A percentile compares a stretch with the other conserved stretches of the same genome.
phyloP scores from a whole-genome alignment of 176 grass and related monocot species.

The Carex parvula region DNA sequence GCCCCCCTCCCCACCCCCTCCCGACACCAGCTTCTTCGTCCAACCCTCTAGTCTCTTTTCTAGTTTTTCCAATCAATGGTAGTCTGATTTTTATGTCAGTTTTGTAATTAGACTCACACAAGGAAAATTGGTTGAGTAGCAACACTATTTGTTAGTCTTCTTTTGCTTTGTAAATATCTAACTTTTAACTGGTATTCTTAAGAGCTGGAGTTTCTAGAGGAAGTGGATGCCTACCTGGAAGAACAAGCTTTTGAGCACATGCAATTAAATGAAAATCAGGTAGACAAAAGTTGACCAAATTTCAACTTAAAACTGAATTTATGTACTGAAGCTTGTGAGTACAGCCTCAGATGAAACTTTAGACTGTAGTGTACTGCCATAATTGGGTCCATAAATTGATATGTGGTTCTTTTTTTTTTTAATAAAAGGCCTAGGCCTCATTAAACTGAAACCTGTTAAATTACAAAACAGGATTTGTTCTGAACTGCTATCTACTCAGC shows the following conservation, averaged over 20 bases:
- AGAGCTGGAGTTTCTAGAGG: conserved; percentile 85
- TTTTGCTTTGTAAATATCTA: background rate
- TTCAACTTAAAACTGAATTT: background rate
- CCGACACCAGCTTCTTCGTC: too few species aligned
- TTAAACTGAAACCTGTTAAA: too few species aligned
- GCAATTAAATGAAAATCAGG: conserved; percentile 73
- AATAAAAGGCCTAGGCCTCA: too few species aligned
- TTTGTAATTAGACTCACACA: background rate
- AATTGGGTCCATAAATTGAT: background rate
- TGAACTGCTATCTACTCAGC: too few species aligned
- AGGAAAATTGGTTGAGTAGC: background rate
- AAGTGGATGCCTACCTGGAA: conserved; percentile 91
- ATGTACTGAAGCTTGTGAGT: background rate
- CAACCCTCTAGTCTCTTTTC: too few species aligned
- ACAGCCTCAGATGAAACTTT: background rate
- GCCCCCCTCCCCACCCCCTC: too few species aligned
- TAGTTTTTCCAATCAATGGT: too few species aligned
- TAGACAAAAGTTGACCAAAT: conserved; percentile 20
- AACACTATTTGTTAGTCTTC: background rate
- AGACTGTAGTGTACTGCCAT: background rate
- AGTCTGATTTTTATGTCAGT: background rate
- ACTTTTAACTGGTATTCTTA: conserved; percentile 24
- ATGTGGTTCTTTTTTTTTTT: too few species aligned
- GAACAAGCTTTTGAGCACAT: conserved; percentile 73
- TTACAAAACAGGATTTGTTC: too few species aligned